These are phyloP conservation scores for Camellia japonica DNA, from an alignment of 148 eudicot genomes.

Conservation along the genomic window DNA sequence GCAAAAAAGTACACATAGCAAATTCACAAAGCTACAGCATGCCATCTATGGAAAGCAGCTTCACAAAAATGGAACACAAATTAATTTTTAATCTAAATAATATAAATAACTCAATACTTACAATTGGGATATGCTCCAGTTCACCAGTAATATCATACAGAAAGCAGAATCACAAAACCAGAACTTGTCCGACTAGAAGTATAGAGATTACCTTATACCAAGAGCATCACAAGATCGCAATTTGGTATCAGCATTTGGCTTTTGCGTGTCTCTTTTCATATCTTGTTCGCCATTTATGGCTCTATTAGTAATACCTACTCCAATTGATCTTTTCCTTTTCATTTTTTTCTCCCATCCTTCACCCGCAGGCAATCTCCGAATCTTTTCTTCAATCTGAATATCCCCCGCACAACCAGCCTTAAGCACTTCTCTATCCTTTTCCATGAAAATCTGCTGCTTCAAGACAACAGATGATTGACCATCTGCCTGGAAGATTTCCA, in stretches of 20 bases:
- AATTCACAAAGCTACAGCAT: neutral
- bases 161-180: neutral
- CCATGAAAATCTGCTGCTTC: conserved; percentile 32
- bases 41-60: neutral
- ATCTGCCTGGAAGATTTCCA: conserved; percentile 32
- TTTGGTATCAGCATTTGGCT: conserved; percentile 34
- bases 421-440: conserved; percentile 29
- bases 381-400: conserved; percentile 47
- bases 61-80: neutral
- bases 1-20: neutral
- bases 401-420: conserved; percentile 23
- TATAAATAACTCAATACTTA: neutral
- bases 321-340: conserved; percentile 54
- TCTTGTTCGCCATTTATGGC: conserved; percentile 24
- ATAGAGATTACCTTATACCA: conserved; percentile 31
- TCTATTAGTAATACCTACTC: conserved; percentile 28
- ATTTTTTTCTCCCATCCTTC: conserved; percentile 54
- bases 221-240: conserved; percentile 35
- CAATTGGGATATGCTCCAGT: neutral
- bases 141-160: neutral
- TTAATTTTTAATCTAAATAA: neutral
- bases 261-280: conserved; percentile 31
- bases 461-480: conserved; percentile 26
- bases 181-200: neutral
- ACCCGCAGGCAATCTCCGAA: conserved; percentile 42